Percentiles rank a stretch among this genome's conserved stretches.
phyloP scores from a whole-genome alignment of 441 rosid species.

The Kokia cookei region DNA sequence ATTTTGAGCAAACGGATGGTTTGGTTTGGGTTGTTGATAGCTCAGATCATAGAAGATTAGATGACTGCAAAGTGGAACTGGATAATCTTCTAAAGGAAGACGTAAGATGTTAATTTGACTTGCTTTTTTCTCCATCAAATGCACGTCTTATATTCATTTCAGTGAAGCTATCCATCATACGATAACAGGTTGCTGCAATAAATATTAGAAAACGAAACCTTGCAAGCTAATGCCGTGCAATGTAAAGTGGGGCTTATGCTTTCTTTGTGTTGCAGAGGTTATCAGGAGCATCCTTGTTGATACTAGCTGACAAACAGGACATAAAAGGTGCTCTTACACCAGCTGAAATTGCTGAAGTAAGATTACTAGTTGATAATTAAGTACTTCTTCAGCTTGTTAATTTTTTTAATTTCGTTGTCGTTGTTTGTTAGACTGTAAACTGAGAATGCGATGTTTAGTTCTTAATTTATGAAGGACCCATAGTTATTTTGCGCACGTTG shows the following conservation, averaged over 20 bases:
- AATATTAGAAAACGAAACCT: not conserved
- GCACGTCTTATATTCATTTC: not conserved
- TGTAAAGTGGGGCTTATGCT: not conserved
- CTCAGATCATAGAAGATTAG: constrained; percentile 87
- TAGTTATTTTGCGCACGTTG: not conserved
- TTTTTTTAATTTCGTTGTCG: not conserved
- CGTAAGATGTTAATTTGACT: constrained; percentile 29
- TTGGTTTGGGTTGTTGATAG: constrained; percentile 97
- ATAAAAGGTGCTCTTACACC: not conserved
- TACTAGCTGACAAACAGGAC: constrained; percentile 56
- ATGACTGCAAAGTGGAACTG: constrained; percentile 91
- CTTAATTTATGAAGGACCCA: not conserved
- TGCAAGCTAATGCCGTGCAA: not conserved
- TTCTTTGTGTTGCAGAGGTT: constrained; percentile 54
- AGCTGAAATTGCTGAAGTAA: constrained; percentile 45
- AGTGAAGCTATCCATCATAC: not conserved
- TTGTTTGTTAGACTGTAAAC: not conserved
- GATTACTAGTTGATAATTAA: not conserved
- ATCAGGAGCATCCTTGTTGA: constrained; percentile 80
- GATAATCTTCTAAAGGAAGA: constrained; percentile 94
- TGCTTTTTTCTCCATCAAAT: not conserved
- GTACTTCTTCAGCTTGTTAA: not conserved
- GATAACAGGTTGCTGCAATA: not conserved
- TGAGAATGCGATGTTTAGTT: not conserved
- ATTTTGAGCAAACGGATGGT: constrained; percentile 98